Evolutionary conservation across 768 basidiomycete genomes (phyloP).

Genomic region (Scleroderma bovista): DNA sequence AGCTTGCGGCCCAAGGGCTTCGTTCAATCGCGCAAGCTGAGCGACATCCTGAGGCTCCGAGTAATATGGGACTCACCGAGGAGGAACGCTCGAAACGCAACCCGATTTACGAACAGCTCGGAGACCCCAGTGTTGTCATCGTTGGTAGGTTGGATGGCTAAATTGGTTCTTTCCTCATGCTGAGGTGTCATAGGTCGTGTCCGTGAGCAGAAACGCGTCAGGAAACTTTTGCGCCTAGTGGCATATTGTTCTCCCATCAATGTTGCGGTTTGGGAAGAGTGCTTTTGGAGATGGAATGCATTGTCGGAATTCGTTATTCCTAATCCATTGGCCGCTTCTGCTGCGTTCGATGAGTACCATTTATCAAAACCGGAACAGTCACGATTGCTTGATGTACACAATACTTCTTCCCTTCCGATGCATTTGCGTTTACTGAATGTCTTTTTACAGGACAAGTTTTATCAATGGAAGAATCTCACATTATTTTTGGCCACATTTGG

Average conservation of each 20-base stretch:
- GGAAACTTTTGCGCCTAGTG: constrained; percentile 62
- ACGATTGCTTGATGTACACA: constrained; percentile 35
- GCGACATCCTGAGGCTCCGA: constrained; percentile 52
- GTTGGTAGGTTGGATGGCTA: constrained; percentile 47
- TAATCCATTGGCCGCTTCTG: constrained; percentile 27
- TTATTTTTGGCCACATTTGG: constrained; percentile 73
- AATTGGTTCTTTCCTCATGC: neutral
- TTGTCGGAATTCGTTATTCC: constrained; percentile 56
- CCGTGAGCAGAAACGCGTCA: constrained; percentile 73
- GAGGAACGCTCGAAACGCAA: constrained; percentile 65
- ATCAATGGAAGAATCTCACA: constrained; percentile 83
- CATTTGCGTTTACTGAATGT: neutral
- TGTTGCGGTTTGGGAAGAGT: constrained; percentile 79
- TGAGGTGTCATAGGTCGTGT: constrained; percentile 51
- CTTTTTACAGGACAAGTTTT: constrained; percentile 54
- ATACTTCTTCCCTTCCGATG: neutral
- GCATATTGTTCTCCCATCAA: constrained; percentile 62
- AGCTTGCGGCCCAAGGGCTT: constrained; percentile 62
- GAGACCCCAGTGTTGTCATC: constrained; percentile 65
- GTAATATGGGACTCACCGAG: constrained; percentile 44
- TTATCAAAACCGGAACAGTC: constrained; percentile 33
- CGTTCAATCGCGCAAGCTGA: constrained; percentile 66
- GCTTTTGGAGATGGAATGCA: constrained; percentile 67
- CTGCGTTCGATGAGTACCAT: constrained; percentile 31
- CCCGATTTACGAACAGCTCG: constrained; percentile 72